phyloP scores from a whole-genome alignment of 306 rosid genomes.

The Trifolium pratense region DNA sequence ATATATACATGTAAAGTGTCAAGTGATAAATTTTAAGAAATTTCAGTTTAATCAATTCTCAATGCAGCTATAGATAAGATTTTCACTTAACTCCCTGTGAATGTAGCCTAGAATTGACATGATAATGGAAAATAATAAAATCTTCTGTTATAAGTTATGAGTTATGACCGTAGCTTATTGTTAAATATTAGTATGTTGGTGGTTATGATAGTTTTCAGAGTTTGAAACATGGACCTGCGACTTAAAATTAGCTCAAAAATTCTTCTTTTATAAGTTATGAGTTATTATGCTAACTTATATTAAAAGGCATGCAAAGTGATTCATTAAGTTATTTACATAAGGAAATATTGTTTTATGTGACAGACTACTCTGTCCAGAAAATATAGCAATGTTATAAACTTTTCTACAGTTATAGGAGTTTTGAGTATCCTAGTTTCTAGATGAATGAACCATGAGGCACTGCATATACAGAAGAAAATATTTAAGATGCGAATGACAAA shows the following conservation, averaged over 20 bases:
- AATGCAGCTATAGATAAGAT: conserved; percentile 24
- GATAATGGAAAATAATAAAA: conserved; percentile 24
- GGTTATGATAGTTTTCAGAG: neutral
- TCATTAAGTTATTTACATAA: conserved; percentile 26
- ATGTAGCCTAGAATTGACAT: conserved; percentile 30
- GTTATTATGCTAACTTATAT: conserved; percentile 4
- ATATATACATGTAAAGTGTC: neutral
- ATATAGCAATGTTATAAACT: conserved; percentile 31
- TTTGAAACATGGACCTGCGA: neutral
- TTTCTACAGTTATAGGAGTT: conserved; percentile 18
- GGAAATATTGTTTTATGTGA: conserved; percentile 14
- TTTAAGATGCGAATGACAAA: conserved; percentile 22
- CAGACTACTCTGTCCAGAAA: conserved; percentile 31
- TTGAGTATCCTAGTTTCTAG: conserved; percentile 27
- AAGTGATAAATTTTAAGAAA: conserved; percentile 25
- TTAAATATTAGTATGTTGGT: neutral
- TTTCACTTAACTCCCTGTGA: conserved; percentile 1
- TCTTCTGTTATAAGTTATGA: conserved; percentile 22
- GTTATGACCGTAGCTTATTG: neutral
- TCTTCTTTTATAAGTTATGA: conserved; percentile 27
- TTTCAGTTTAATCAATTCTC: conserved; percentile 19
- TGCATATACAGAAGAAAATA: conserved; percentile 35
- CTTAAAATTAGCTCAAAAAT: neutral
- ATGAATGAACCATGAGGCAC: conserved; percentile 18
- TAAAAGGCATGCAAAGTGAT: conserved; percentile 38